These are phyloP conservation scores for Coccomyxa sp. DNA, from an alignment of 139 green algal genomes.

Conservation along the genomic window DNA sequence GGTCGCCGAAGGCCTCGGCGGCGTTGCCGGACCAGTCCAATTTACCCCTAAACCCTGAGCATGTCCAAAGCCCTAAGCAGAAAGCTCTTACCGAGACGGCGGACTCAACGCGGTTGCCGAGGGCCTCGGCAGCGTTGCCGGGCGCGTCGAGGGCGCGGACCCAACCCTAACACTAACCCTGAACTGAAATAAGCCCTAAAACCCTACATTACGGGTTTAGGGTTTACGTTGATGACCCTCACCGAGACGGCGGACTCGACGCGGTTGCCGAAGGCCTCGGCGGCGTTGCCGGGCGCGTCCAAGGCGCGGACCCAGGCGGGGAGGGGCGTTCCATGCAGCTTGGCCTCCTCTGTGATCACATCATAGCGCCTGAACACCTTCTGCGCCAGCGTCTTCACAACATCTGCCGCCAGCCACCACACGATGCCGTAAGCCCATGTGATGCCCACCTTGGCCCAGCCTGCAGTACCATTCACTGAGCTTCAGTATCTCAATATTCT, in stretches of 20 bases:
- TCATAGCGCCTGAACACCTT: not conserved
- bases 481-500: not conserved
- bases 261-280: not conserved
- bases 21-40: slow-evolving; percentile 1
- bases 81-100: too few species aligned
- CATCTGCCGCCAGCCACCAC: slow-evolving; percentile 25
- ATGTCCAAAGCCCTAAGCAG: too few species aligned
- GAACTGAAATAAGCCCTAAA: too few species aligned
- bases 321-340: not conserved
- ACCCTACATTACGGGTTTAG: too few species aligned
- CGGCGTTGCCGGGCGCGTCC: slow-evolving; percentile 3
- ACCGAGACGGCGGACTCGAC: not conserved
- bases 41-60: too few species aligned
- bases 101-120: not conserved
- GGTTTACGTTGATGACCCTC: too few species aligned
- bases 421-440: slow-evolving; percentile 24
- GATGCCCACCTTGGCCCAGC: slow-evolving; percentile 26
- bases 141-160: slow-evolving; percentile 10
- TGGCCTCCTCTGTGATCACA: slow-evolving; percentile 9
- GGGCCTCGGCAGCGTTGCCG: not conserved
- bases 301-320: slow-evolving; percentile 13
- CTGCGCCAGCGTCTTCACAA: slow-evolving; percentile 19
- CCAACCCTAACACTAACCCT: too few species aligned
- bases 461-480: not conserved
- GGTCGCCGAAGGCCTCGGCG: not conserved